A percentile compares a stretch with the other conserved stretches of the same genome.
These are phyloP conservation scores for Barnettozyma botsteinii DNA, from an alignment of 805 yeast genomes.

Conservation along the genomic window DNA sequence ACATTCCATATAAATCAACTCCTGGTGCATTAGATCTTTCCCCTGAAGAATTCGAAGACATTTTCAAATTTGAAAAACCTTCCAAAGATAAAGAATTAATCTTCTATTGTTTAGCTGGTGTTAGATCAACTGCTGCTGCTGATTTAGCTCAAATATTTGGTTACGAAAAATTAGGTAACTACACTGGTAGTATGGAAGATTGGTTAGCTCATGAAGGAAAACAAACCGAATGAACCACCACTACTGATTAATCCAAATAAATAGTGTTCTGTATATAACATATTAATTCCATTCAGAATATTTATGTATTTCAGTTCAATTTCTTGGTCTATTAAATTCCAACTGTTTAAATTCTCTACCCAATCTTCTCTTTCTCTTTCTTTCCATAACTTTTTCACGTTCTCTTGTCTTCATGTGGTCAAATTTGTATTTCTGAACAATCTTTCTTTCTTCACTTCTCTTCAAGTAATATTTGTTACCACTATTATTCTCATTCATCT, in stretches of 20 bases:
- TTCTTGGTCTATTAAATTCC: slow-evolving; percentile 32
- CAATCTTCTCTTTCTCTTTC: slow-evolving; percentile 79
- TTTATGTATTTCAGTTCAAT: slow-evolving; percentile 3
- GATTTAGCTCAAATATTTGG: slow-evolving; percentile 90
- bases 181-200: slow-evolving; percentile 81
- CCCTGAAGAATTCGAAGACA: slow-evolving; percentile 71
- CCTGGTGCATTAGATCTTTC: slow-evolving; percentile 88
- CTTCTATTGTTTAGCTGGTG: slow-evolving; percentile 91
- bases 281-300: background rate
- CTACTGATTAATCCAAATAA: slow-evolving; percentile 3
- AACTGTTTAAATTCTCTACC: slow-evolving; percentile 68
- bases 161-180: slow-evolving; percentile 76
- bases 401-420: slow-evolving; percentile 66
- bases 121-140: slow-evolving; percentile 85
- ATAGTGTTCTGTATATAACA: slow-evolving; percentile 1
- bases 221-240: slow-evolving; percentile 7
- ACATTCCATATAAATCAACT: slow-evolving; percentile 82
- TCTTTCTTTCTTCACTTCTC: slow-evolving; percentile 63
- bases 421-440: slow-evolving; percentile 72
- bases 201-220: slow-evolving; percentile 53
- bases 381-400: slow-evolving; percentile 76
- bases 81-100: slow-evolving; percentile 61
- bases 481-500: slow-evolving; percentile 41
- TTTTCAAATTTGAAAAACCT: slow-evolving; percentile 83
- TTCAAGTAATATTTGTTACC: slow-evolving; percentile 52